Conservation (phyloP, 768 basidiomycete genomes). For the Lactarius tabidus region DNA sequence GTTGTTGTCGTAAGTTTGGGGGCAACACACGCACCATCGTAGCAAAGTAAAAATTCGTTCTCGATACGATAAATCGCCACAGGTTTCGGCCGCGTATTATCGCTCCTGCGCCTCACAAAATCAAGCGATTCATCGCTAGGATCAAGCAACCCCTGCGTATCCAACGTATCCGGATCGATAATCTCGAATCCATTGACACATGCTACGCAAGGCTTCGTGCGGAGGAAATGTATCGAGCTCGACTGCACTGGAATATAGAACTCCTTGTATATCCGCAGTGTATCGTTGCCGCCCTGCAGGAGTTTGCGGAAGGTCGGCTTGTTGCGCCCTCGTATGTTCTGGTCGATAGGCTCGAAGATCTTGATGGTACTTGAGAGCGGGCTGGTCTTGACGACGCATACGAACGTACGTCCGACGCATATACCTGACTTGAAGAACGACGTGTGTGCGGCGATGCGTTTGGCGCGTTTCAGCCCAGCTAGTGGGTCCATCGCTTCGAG, state of each 20-base stretch:
- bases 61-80: slow-evolving; percentile 95
- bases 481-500: no score
- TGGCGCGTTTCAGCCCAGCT: no score
- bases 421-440: slow-evolving; percentile 83
- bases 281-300: slow-evolving; percentile 92
- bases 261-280: slow-evolving; percentile 98
- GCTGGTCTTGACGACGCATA: slow-evolving; percentile 62
- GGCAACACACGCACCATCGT: slow-evolving; percentile 68
- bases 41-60: slow-evolving; percentile 94
- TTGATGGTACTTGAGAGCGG: slow-evolving; percentile 70
- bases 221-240: slow-evolving; percentile 93
- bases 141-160: slow-evolving; percentile 94
- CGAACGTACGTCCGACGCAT: slow-evolving; percentile 44
- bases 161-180: slow-evolving; percentile 93
- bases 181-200: slow-evolving; percentile 99
- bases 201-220: slow-evolving; percentile 91
- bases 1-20: neutral
- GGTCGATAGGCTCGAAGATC: no score
- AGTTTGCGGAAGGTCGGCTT: slow-evolving; percentile 95
- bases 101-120: slow-evolving; percentile 88
- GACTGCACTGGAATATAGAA: slow-evolving; percentile 99
- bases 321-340: slow-evolving; percentile 67
- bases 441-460: no score
- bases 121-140: slow-evolving; percentile 88
- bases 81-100: slow-evolving; percentile 34